Evolutionary conservation across 1,284 basidiomycete genomes (phyloP), one percentile per base, ranked within the genome.

Genomic region (Ceratobasidium sp.): DNA sequence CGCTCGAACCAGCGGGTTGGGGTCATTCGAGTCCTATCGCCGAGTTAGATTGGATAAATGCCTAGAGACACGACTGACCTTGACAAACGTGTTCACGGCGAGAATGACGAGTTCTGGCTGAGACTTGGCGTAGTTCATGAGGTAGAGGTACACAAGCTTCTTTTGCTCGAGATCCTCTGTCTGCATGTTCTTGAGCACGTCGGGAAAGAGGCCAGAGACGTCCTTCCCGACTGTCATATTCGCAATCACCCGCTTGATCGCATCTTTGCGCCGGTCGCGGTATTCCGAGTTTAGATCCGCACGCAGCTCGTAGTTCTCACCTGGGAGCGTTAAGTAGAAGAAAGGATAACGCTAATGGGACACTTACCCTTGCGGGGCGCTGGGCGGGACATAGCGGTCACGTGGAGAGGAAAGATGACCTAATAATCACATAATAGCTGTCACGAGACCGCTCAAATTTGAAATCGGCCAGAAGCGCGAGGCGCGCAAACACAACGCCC

Each of bases 161-260:
- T 96, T 97, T 83, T 96, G 94, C 81, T 96, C 95, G 68, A 97
- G 87, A 81, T 96, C 93, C 51, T 96, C 94, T 27, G 94, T 95
- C 81, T 95, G 92, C 95, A 98, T 98, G 84, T 98, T 98, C 88
- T 98, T 98, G 81, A 99, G 90, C 29, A 99, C 97, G 83, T 98
- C 95, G 6, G 96, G 95, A 81, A 99, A 98, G 77, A 99, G 89
- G 41, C 95, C 97, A 81, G 92, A 93, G 82, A 97, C 94, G 84
- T 98, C 95, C 88, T 98, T 98, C 74, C 95, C 94, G 76, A 98
- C 94, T 0, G 95, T 97, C 92, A 97, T 96, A 79, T 94, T 95
- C 63, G 95, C 95, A 81, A 97, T 97, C 76, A 95, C 93, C 63
- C 93, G 88, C 84, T 98, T 98, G 86, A 99, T 98, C 3, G 97